These are phyloP conservation scores for Amanita rimosa DNA, from an alignment of 768 basidiomycete genomes.

Conservation along the genomic window DNA sequence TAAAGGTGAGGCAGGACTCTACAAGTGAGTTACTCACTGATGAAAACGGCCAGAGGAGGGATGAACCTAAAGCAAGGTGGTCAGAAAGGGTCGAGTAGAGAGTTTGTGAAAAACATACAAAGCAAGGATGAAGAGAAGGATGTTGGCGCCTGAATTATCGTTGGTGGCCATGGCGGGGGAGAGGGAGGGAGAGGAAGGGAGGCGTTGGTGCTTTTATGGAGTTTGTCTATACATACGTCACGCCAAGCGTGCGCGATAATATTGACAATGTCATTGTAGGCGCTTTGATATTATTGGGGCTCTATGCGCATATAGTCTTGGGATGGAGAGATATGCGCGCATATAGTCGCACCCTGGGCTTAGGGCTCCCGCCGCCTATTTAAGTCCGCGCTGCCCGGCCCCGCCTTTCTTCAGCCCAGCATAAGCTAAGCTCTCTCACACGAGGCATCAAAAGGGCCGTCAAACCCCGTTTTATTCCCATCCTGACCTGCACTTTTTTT, in stretches of 20 bases:
- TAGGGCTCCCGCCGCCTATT: not conserved
- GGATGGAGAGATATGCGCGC: too few relatives aligned
- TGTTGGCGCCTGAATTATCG: not conserved
- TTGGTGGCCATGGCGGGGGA: not conserved
- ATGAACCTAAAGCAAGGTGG: not conserved
- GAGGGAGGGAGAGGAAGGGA: not conserved
- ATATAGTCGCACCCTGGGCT: not conserved
- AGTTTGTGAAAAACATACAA: not conserved
- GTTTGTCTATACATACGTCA: not conserved
- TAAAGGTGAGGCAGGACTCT: not conserved
- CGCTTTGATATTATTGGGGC: too few relatives aligned
- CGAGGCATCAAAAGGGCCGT: conserved; percentile 4
- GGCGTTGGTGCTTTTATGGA: not conserved
- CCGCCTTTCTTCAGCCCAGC: not conserved
- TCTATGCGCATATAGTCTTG: too few relatives aligned
- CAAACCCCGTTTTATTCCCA: conserved; percentile 1
- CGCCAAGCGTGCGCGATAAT: not conserved
- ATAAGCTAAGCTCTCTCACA: not conserved
- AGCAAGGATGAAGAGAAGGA: not conserved
- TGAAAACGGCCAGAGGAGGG: conserved; percentile 4
- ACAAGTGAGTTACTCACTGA: not conserved
- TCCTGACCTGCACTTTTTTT: conserved; percentile 1
- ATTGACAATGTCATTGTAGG: too few relatives aligned
- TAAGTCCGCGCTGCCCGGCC: not conserved
- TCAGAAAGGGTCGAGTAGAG: not conserved